These are phyloP conservation scores for Aspergillus candidus DNA, from an alignment of 2,329 filamentous ascomycete genomes.

Conservation along the genomic window DNA sequence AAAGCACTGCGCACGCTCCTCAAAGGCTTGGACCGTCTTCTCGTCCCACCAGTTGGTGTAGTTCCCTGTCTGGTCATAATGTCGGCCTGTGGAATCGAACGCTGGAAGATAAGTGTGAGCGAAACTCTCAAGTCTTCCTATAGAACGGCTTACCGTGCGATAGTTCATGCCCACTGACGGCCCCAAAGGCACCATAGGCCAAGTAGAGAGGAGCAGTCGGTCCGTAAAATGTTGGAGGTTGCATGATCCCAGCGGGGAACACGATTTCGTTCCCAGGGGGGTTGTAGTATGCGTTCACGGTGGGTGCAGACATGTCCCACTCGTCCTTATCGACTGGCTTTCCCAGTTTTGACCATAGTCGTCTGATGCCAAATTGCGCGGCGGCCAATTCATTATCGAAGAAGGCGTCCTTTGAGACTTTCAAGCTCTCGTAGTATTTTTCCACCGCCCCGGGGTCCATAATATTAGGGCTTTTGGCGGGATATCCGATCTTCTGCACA, in stretches of 20 bases:
- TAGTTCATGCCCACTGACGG: slow-evolving; percentile 62
- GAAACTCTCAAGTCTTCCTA: background rate
- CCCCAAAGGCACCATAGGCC: slow-evolving; percentile 63
- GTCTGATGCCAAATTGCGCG: slow-evolving; percentile 42
- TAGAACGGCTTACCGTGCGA: slow-evolving; percentile 46
- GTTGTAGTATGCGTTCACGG: slow-evolving; percentile 63
- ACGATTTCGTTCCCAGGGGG: slow-evolving; percentile 61
- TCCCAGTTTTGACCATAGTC: slow-evolving; percentile 53
- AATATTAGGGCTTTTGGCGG: slow-evolving; percentile 57
- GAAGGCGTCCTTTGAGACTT: slow-evolving; percentile 47
- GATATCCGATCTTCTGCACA: slow-evolving; percentile 62
- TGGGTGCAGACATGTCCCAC: slow-evolving; percentile 57
- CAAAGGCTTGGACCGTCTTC: slow-evolving; percentile 53
- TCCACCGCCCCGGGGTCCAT: slow-evolving; percentile 52
- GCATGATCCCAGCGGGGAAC: slow-evolving; percentile 65
- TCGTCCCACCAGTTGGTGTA: slow-evolving; percentile 63
- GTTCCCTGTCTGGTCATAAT: slow-evolving; percentile 60
- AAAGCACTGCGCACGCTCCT: slow-evolving; percentile 58
- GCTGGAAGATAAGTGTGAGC: slow-evolving; percentile 31
- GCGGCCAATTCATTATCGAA: slow-evolving; percentile 55
- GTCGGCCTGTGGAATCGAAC: slow-evolving; percentile 60
- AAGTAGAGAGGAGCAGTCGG: slow-evolving; percentile 56
- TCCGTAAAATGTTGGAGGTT: slow-evolving; percentile 60
- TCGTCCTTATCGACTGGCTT: slow-evolving; percentile 55
- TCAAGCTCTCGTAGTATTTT: slow-evolving; percentile 51